Evolutionary conservation across 2,329 filamentous ascomycete genomes (phyloP).

Genomic region (Penicillium occitanis): DNA sequence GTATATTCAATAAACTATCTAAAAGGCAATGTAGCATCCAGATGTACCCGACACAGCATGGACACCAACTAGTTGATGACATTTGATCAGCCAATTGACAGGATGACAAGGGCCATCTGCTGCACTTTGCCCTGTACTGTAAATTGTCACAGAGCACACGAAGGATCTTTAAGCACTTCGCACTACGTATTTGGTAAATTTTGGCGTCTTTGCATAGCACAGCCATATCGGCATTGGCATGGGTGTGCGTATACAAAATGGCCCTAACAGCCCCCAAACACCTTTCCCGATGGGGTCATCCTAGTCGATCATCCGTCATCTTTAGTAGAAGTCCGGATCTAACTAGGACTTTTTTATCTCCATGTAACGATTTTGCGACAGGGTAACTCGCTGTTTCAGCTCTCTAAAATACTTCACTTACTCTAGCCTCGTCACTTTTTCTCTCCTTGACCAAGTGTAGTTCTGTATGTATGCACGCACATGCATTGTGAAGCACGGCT

Average conservation of each 20-base stretch:
- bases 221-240: not conserved
- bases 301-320: slow-evolving; percentile 10
- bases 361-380: not conserved
- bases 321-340: not conserved
- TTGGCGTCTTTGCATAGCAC: not conserved
- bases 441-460: too few relatives aligned
- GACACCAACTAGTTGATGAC: not conserved
- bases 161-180: slow-evolving; percentile 9
- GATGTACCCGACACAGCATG: not conserved
- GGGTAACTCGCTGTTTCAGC: not conserved
- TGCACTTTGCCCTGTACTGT: slow-evolving; percentile 2
- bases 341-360: not conserved
- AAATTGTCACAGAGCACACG: not conserved
- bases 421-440: not conserved
- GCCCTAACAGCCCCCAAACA: slow-evolving; percentile 13
- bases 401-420: not conserved
- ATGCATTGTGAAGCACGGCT: not conserved
- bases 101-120: not conserved
- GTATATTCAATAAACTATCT: not conserved
- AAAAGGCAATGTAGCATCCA: not conserved
- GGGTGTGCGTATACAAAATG: not conserved
- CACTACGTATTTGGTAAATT: not conserved
- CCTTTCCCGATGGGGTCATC: not conserved
- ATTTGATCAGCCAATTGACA: not conserved
- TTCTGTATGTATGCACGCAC: not conserved